Evolutionary conservation across 768 basidiomycete genomes (phyloP).

Genomic region (Boletus huronensis): DNA sequence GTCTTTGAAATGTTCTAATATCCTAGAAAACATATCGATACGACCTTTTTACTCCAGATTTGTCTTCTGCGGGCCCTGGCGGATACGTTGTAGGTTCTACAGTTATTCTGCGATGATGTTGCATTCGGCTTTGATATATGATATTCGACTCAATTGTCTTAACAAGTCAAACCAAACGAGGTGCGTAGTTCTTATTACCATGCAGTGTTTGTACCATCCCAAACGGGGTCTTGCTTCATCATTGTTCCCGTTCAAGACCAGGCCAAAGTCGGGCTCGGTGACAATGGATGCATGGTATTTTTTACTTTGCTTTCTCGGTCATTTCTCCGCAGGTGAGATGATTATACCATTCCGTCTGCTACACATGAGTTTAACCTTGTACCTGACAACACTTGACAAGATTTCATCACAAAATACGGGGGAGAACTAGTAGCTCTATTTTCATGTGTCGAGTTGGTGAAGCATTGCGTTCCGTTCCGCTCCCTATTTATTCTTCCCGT

Average conservation of each 20-base stretch:
- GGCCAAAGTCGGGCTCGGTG: not conserved
- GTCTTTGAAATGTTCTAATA: not conserved
- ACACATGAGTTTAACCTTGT: not conserved
- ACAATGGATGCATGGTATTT: not conserved
- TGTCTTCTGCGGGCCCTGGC: not conserved
- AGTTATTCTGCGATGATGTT: not conserved
- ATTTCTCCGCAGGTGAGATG: constrained; percentile 1
- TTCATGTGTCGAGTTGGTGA: not conserved
- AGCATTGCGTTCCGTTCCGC: not conserved
- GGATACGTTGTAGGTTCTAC: not conserved
- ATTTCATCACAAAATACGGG: not conserved
- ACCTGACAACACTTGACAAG: constrained; percentile 4
- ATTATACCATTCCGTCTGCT: not conserved
- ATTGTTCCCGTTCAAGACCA: not conserved
- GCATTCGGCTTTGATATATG: not conserved
- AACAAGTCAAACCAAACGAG: not conserved
- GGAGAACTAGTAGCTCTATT: not conserved
- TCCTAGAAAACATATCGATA: not conserved
- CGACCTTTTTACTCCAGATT: not conserved
- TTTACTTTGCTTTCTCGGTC: not conserved
- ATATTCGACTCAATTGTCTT: too few species aligned
- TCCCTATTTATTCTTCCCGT: not conserved
- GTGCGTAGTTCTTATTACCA: not conserved
- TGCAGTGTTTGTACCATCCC: not conserved
- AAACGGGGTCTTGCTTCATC: not conserved